Evolutionary conservation across 352 stramenopile species (phyloP).

Genomic region (Globisporangium carolinianum): DNA sequence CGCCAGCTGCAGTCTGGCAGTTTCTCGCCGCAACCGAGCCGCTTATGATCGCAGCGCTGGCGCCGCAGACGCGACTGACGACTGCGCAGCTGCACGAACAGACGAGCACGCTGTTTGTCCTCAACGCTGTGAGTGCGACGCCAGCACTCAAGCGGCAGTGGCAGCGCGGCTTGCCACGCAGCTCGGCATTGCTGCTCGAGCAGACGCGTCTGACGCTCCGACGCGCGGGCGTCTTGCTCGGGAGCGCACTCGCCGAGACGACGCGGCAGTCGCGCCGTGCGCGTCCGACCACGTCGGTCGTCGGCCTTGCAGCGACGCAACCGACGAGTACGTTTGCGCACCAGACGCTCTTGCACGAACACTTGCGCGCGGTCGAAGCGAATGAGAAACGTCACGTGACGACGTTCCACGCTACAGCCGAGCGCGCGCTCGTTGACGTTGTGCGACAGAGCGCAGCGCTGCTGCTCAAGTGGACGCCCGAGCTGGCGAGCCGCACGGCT

Average conservation of each 20-base stretch:
- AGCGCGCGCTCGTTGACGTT: conserved; percentile 36
- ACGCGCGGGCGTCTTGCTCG: conserved; percentile 45
- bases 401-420: conserved; percentile 37
- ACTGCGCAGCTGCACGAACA: conserved; percentile 44
- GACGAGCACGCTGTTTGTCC: conserved; percentile 28
- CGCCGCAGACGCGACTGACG: conserved; percentile 27
- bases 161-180: conserved; percentile 48
- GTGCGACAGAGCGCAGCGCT: conserved; percentile 35
- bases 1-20: conserved; percentile 33
- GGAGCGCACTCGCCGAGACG: conserved; percentile 35
- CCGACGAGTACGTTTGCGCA: conserved; percentile 29
- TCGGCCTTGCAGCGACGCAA: conserved; percentile 13
- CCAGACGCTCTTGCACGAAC: conserved; percentile 54
- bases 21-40: conserved; percentile 47
- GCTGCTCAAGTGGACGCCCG: conserved; percentile 48
- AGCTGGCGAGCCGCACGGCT: conserved; percentile 24
- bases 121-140: conserved; percentile 36
- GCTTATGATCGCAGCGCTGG: conserved; percentile 30
- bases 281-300: too few species aligned
- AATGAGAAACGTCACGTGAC: conserved; percentile 29
- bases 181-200: conserved; percentile 53
- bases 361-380: conserved; percentile 30
- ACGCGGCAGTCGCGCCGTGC: conserved; percentile 6
- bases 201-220: conserved; percentile 47
- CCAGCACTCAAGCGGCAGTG: conserved; percentile 30